phyloP scores from a whole-genome alignment of 192 early-diverging fungal species.

The Coemansia sp. region DNA sequence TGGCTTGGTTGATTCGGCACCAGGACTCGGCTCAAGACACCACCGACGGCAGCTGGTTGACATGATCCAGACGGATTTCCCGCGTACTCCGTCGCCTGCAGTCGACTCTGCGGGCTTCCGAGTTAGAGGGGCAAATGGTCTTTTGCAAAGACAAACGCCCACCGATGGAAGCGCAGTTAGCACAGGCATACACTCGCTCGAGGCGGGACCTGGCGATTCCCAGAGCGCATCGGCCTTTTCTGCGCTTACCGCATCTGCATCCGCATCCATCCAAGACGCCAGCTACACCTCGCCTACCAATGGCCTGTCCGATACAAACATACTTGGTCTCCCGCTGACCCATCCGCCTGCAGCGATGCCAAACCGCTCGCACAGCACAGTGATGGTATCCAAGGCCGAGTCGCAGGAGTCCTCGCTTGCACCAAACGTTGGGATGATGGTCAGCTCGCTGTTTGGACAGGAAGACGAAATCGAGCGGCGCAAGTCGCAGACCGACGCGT shows the following conservation, averaged over 20 bases:
- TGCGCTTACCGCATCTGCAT: conserved; percentile 30
- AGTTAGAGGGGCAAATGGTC: conserved; percentile 14
- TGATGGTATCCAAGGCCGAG: conserved; percentile 1
- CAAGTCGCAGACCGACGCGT: conserved; percentile 39
- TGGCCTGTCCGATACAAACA: conserved; percentile 33
- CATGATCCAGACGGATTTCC: conserved; percentile 53
- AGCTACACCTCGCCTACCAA: conserved; percentile 17
- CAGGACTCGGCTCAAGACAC: conserved; percentile 17
- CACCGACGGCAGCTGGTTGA: conserved; percentile 48
- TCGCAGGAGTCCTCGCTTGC: conserved; percentile 18
- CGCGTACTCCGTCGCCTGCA: conserved; percentile 52
- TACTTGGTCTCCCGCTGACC: conserved; percentile 33
- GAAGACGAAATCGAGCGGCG: conserved; percentile 37
- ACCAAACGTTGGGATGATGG: conserved; percentile 41
- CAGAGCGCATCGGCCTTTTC: conserved; percentile 43
- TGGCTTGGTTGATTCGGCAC: conserved; percentile 14
- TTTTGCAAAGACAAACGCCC: conserved; percentile 12
- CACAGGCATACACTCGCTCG: conserved; percentile 8
- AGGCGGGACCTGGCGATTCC: conserved; percentile 1
- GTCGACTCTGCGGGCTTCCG: conserved; percentile 27
- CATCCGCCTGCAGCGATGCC: conserved; percentile 29
- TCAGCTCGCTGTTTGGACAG: conserved; percentile 51
- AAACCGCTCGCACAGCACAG: conserved; percentile 43
- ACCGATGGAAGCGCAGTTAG: conserved; percentile 5
- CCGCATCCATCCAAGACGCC: conserved; percentile 26